Conservation (phyloP, 2,329 filamentous ascomycete genomes). For the Curvularia spicifera region DNA sequence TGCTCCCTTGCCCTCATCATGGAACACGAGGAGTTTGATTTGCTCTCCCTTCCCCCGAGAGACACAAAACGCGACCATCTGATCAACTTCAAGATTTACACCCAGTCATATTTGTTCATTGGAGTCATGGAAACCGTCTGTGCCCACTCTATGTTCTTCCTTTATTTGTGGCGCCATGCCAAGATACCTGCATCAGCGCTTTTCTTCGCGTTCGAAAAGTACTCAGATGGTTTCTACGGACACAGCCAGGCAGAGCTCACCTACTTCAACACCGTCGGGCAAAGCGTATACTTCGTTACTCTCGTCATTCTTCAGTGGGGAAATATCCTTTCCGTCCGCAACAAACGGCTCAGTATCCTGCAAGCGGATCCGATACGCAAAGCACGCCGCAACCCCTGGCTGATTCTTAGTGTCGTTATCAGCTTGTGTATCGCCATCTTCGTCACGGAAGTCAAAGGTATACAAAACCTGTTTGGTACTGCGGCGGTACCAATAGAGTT, state of each 20-base stretch:
- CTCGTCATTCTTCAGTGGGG: constrained; percentile 1
- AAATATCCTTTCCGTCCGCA: neutral
- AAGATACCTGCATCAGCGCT: constrained; percentile 2
- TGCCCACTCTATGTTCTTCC: constrained; percentile 2
- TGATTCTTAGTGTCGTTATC: neutral
- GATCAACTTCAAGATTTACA: constrained; percentile 4
- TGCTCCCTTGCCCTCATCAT: constrained; percentile 1
- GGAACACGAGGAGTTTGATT: constrained; percentile 2
- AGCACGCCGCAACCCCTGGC: constrained; percentile 2
- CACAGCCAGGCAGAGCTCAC: neutral
- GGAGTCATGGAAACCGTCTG: constrained; percentile 2
- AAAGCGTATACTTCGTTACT: constrained; percentile 2
- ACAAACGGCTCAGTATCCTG: constrained; percentile 1
- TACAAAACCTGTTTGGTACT: constrained; percentile 1
- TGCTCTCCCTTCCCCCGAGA: neutral
- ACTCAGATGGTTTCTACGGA: neutral
- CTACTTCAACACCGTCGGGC: constrained; percentile 1
- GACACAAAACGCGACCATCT: constrained; percentile 3
- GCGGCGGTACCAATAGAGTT: neutral
- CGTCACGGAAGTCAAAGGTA: neutral
- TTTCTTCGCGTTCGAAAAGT: constrained; percentile 2
- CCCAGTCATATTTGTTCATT: constrained; percentile 1
- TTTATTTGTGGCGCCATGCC: constrained; percentile 2
- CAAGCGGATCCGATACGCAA: constrained; percentile 1
- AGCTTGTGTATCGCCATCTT: constrained; percentile 1